Evolutionary conservation across 2,329 filamentous ascomycete species (phyloP), one percentile per base, ranked within the genome.

Genomic region (Neonectria magnoliae): DNA sequence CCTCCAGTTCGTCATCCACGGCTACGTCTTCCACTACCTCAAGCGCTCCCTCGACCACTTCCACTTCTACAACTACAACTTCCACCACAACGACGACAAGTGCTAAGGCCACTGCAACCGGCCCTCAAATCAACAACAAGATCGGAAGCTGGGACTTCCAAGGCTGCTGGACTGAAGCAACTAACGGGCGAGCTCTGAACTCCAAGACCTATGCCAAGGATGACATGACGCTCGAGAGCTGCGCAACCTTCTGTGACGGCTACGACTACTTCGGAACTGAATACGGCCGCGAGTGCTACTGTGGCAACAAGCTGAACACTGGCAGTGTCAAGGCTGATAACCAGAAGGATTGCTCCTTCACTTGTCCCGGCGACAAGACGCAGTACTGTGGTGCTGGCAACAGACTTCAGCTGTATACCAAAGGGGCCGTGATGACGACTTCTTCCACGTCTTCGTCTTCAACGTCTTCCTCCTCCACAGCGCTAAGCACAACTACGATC

Each of bases 271-370:
- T 80, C 50, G 79, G 77, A 0, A 61, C 68, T 3, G 77, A 79
- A 29, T 81, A 80, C 33, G 78, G 75, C 3, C 58, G 77, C 0
- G 78, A 82, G 58, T 82, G 80, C 57, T 82, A 76, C 53, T 82
- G 80, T 31, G 80, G 80, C 0, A 75, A 80, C 22, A 62, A 51
- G 1, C 64, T 81, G 3, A 74, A 73, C 3, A 60, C 65, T 0
- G 76, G 74, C 5, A 75, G 74, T 20, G 64, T 67, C 16, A 67
- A 73, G 33, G 76, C 76, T 1, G 53, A 59, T 6, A 73, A 76
- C 22, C 72, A 79, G 13, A 67, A 65, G 0, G 78, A 79, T 10
- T 81, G 79, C 61, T 76, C 72, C 2, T 76, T 79, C 27, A 62
- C 65, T 0, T 81, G 79, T 9, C 65, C 71, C 0, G 79, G 79